A percentile compares a stretch with the other conserved stretches of the same genome.
These are phyloP conservation scores for Pelargonium nanum DNA, from an alignment of 345 rosid genomes.

Conservation along the genomic window DNA sequence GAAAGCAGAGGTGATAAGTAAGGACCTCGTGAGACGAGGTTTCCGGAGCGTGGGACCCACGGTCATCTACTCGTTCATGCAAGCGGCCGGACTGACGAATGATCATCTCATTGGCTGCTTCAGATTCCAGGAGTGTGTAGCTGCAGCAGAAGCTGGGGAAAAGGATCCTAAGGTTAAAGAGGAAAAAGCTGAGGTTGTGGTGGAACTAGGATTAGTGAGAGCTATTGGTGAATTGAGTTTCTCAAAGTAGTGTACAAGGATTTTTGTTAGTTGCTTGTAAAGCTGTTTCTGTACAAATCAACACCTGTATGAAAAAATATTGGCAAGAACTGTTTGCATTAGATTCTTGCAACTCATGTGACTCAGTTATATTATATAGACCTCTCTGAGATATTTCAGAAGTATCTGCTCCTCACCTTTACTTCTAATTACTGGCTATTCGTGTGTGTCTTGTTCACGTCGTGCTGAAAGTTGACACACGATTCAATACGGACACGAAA, in stretches of 20 bases:
- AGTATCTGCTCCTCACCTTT: too few species aligned
- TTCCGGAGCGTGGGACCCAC: constrained; percentile 80
- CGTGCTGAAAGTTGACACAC: too few species aligned
- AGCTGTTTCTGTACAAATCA: background rate
- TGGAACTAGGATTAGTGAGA: constrained; percentile 3
- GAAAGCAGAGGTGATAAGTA: constrained; percentile 74
- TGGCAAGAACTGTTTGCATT: too few species aligned
- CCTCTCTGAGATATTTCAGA: too few species aligned
- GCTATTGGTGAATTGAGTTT: background rate
- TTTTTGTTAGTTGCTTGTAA: background rate
- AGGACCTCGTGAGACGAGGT: constrained; percentile 69
- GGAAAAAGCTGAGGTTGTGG: constrained; percentile 5
- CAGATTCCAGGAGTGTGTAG: constrained; percentile 54
- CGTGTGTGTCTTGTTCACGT: too few species aligned
- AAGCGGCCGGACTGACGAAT: constrained; percentile 67
- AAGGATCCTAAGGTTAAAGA: constrained; percentile 12
- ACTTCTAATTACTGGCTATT: too few species aligned
- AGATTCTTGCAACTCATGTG: too few species aligned
- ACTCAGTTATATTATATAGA: too few species aligned
- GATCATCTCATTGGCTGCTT: constrained; percentile 70
- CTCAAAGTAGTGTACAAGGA: background rate
- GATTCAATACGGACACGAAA: too few species aligned
- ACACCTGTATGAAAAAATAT: background rate
- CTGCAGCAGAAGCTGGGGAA: constrained; percentile 28
- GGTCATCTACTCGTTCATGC: constrained; percentile 74